Evolutionary conservation across 257 asterid genomes (phyloP).

Genomic region (Rhazya stricta): DNA sequence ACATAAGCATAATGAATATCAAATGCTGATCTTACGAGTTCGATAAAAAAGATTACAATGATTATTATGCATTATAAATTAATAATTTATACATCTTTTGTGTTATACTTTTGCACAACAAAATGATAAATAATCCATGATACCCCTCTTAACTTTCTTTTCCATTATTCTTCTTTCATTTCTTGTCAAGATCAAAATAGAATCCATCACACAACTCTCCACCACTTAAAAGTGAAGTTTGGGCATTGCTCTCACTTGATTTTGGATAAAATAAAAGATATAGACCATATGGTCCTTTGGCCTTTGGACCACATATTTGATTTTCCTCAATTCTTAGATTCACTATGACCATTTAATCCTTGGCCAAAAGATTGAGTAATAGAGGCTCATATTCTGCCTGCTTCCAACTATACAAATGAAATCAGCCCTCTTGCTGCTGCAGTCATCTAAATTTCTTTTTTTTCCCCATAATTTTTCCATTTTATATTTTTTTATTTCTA

Average conservation of each 20-base stretch:
- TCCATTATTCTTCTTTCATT: background rate
- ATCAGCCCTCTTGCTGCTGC: conserved; percentile 2
- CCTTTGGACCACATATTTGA: conserved; percentile 9
- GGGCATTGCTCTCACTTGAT: background rate
- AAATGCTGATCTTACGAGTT: too few relatives aligned
- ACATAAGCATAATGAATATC: too few relatives aligned
- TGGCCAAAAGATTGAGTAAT: background rate
- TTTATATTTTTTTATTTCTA: too few relatives aligned
- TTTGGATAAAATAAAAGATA: conserved; percentile 6
- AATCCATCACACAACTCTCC: background rate
- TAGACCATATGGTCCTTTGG: conserved; percentile 16
- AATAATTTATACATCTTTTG: conserved; percentile 3
- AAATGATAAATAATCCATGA: conserved; percentile 1
- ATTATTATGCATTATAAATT: background rate
- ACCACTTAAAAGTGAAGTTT: background rate
- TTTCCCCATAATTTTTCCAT: too few relatives aligned
- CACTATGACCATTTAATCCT: background rate
- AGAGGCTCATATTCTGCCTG: background rate
- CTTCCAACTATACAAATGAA: background rate
- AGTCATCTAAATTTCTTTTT: too few relatives aligned
- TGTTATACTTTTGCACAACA: conserved; percentile 11
- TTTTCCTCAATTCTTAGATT: background rate
- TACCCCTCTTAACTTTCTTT: background rate
- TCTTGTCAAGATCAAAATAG: conserved; percentile 2
- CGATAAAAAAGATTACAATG: too few relatives aligned